A percentile compares a stretch with the other conserved stretches of the same genome.
Conservation (phyloP, 371 early-diverging fungal genomes). For the Mortierella sp. region DNA sequence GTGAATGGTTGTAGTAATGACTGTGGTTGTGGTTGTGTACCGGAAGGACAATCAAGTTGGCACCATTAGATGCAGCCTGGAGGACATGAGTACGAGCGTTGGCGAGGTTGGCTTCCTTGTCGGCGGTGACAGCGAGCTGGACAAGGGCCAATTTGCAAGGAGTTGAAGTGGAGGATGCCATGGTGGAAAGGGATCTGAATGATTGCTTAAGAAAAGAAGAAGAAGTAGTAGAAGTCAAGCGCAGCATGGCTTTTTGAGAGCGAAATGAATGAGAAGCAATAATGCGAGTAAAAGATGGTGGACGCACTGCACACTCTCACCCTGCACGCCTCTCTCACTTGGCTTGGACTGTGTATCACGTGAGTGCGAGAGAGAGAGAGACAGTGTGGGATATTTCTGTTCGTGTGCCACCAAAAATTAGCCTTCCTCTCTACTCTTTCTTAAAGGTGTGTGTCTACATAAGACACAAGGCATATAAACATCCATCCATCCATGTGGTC, state of each 20-base stretch:
- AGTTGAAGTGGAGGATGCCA: slow-evolving; percentile 49
- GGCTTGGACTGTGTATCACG: background rate
- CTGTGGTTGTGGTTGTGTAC: slow-evolving; percentile 55
- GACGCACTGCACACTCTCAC: background rate
- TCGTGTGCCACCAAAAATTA: background rate
- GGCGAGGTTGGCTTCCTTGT: slow-evolving; percentile 84
- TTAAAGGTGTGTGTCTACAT: slow-evolving; percentile 31
- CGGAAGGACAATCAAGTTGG: slow-evolving; percentile 91
- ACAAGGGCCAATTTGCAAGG: slow-evolving; percentile 80
- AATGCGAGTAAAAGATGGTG: background rate
- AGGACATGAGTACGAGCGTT: slow-evolving; percentile 82
- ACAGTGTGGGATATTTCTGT: too few species aligned
- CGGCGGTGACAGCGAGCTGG: slow-evolving; percentile 80
- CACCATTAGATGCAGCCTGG: slow-evolving; percentile 86
- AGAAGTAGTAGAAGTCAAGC: slow-evolving; percentile 23
- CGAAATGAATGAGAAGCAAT: background rate
- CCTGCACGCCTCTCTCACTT: too few species aligned
- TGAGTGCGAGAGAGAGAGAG: too few species aligned
- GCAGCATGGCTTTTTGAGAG: slow-evolving; percentile 23
- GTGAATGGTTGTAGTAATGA: background rate
- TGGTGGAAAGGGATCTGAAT: slow-evolving; percentile 21
- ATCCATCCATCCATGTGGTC: slow-evolving; percentile 19
- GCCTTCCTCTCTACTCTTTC: slow-evolving; percentile 17
- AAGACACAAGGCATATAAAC: background rate
- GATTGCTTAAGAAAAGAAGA: slow-evolving; percentile 27